Conservation (phyloP, 179 eudicot species). For the Beta corolliflora region DNA sequence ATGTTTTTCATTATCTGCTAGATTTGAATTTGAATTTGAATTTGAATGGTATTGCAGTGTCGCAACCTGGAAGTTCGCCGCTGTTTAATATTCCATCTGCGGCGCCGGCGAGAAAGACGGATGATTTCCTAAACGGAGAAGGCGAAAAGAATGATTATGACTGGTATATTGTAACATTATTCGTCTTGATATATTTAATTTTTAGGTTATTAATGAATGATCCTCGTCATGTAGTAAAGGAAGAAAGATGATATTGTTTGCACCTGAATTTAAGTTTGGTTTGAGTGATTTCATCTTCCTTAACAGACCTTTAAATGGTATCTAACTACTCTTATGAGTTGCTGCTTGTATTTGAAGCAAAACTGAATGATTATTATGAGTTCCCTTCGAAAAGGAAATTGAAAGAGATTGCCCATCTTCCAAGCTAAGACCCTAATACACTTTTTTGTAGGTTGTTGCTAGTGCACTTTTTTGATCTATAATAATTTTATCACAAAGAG, state of each 20-base stretch:
- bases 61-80: conserved; percentile 66
- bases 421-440: not conserved
- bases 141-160: conserved; percentile 93
- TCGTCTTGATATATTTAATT: not conserved
- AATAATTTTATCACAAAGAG: not conserved
- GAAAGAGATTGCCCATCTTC: not conserved
- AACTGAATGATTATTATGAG: not conserved
- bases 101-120: conserved; percentile 62
- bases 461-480: not conserved
- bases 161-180: conserved; percentile 45
- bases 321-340: not conserved
- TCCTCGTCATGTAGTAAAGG: not conserved
- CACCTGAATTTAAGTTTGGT: not conserved
- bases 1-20: not conserved
- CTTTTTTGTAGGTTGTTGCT: conserved; percentile 19
- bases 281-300: not conserved
- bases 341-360: conserved; percentile 14
- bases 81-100: conserved; percentile 59
- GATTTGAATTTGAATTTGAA: not conserved
- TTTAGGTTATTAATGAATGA: conserved; percentile 10
- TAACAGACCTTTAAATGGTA: not conserved
- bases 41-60: conserved; percentile 45
- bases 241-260: not conserved
- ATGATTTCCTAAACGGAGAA: conserved; percentile 86
- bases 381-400: not conserved